Percentiles rank a stretch among this genome's conserved stretches.
These are phyloP conservation scores for Beauveria caledonica DNA, from an alignment of 2,329 filamentous ascomycete species.

Conservation along the genomic window DNA sequence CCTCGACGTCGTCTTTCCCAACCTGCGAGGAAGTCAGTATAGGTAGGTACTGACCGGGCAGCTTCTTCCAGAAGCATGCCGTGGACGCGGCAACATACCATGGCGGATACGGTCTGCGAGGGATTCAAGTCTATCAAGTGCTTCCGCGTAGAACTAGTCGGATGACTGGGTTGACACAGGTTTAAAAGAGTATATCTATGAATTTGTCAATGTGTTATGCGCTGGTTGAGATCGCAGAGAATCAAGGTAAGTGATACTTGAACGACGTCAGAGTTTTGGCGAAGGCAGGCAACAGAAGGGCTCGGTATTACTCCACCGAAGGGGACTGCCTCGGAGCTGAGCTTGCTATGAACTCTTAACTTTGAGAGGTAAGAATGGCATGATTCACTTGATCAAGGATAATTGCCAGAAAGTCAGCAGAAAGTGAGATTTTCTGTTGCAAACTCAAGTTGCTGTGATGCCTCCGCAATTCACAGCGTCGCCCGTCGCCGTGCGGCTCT, in stretches of 20 bases:
- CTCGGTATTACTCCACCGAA: not conserved
- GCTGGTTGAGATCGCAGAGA: not conserved
- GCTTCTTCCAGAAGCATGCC: not conserved
- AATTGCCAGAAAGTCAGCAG: not conserved
- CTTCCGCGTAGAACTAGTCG: no score
- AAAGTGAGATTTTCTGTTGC: not conserved
- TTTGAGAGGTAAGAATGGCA: not conserved
- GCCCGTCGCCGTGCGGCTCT: no score
- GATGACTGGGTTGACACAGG: no score
- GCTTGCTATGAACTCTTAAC: not conserved
- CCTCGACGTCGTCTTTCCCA: constrained; percentile 61
- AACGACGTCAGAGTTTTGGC: not conserved
- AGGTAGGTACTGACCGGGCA: not conserved
- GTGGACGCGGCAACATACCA: not conserved
- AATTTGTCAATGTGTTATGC: not conserved
- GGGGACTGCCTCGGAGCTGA: not conserved
- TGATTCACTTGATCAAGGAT: not conserved
- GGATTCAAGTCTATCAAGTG: no score
- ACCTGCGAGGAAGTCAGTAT: constrained; percentile 13
- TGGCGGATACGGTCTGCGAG: not conserved
- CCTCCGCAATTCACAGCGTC: not conserved
- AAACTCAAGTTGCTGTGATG: not conserved
- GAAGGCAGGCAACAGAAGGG: not conserved
- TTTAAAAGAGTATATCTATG: no score
- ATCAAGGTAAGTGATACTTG: not conserved